These are phyloP conservation scores for Pachyrhizus erosus DNA, from an alignment of 306 rosid species.

Conservation along the genomic window DNA sequence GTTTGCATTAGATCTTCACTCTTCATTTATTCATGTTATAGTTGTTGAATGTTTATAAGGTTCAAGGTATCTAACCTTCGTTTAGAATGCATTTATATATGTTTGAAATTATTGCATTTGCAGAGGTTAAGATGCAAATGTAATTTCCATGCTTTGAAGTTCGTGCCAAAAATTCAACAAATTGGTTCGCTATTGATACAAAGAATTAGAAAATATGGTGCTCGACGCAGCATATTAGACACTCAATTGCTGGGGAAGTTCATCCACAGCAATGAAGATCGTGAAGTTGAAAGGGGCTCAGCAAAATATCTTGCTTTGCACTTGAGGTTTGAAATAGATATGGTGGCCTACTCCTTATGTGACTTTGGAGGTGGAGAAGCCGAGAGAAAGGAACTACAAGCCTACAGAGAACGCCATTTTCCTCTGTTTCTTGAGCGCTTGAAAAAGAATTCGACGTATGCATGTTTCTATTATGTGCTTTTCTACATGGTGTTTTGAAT, in stretches of 20 bases:
- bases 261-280: conserved; percentile 48
- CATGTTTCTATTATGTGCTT: background rate
- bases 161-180: conserved; percentile 74
- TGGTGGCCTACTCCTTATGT: conserved; percentile 94
- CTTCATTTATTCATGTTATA: background rate
- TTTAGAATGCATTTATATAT: background rate
- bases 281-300: conserved; percentile 48
- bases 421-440: conserved; percentile 87
- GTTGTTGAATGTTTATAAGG: background rate
- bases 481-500: conserved; percentile 8
- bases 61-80: background rate
- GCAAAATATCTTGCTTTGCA: conserved; percentile 87
- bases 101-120: conserved; percentile 26
- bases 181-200: conserved; percentile 72
- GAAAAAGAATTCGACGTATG: conserved; percentile 78
- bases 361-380: conserved; percentile 90
- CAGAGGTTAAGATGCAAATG: conserved; percentile 98
- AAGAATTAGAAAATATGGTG: conserved; percentile 70
- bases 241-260: conserved; percentile 79
- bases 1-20: background rate
- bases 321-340: conserved; percentile 91
- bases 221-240: conserved; percentile 66
- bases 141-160: conserved; percentile 90
- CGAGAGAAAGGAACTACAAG: conserved; percentile 80
- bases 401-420: conserved; percentile 85